phyloP scores from a whole-genome alignment of 208 protist species.

The Acanthamoeba rhysodes region DNA sequence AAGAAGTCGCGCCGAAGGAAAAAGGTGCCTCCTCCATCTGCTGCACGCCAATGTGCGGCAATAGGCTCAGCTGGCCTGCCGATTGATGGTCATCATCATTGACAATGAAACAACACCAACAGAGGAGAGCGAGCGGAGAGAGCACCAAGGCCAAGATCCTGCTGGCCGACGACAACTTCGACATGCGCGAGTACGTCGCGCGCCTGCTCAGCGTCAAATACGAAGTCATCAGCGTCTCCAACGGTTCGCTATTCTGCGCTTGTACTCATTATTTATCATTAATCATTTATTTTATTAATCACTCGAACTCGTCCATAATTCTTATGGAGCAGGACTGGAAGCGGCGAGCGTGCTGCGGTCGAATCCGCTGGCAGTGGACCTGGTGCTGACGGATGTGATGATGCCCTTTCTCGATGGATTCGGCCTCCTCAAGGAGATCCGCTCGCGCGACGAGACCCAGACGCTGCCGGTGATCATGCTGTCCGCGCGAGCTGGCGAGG shows the following conservation, averaged over 20 bases:
- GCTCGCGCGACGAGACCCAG: no score
- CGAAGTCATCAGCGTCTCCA: constrained; percentile 23
- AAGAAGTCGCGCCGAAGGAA: background rate
- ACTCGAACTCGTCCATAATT: background rate
- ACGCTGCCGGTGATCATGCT: no score
- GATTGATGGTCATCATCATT: no score
- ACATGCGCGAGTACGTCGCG: no score
- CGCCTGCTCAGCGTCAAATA: constrained; percentile 19
- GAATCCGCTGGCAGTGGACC: background rate
- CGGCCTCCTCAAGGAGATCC: no score
- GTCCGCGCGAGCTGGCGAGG: no score
- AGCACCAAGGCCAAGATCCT: background rate
- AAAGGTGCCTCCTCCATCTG: no score
- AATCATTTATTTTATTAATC: background rate
- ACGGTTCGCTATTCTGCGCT: background rate
- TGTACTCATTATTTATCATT: no score
- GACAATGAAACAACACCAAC: background rate
- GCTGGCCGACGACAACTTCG: no score
- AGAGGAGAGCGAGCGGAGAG: no score
- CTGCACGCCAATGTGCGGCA: no score
- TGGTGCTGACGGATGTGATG: constrained; percentile 79
- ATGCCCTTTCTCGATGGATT: constrained; percentile 81
- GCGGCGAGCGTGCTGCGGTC: background rate
- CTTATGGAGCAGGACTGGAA: constrained; percentile 22
- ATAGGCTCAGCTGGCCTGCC: background rate